Conservation (phyloP, 2,329 filamentous ascomycete genomes). For the Diaporthe caulivora region DNA sequence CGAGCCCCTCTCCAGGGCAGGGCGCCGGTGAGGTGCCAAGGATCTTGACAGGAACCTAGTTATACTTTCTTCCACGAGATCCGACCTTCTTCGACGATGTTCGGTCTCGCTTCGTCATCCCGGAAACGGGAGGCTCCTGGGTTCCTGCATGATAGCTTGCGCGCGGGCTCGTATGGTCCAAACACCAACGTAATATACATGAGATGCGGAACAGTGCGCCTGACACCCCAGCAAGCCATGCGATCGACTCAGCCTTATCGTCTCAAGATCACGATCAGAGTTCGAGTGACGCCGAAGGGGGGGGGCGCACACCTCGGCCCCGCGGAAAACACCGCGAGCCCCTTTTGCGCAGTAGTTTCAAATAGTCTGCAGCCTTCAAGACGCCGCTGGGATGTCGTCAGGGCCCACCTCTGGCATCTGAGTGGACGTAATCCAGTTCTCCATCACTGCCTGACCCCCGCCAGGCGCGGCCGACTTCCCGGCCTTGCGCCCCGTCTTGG, state of each 20-base stretch:
- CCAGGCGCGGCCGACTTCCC: slow-evolving; percentile 51
- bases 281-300: neutral
- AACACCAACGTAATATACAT: neutral
- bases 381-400: slow-evolving; percentile 42
- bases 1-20: neutral
- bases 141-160: neutral
- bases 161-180: neutral
- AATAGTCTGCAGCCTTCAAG: slow-evolving; percentile 29
- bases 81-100: neutral
- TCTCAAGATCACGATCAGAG: slow-evolving; percentile 8
- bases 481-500: slow-evolving; percentile 42
- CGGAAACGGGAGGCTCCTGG: neutral
- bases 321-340: neutral
- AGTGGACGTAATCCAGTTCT: slow-evolving; percentile 87
- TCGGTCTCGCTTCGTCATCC: neutral
- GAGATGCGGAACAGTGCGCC: slow-evolving; percentile 1
- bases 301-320: neutral
- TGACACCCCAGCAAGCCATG: neutral
- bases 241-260: slow-evolving; percentile 24
- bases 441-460: slow-evolving; percentile 77
- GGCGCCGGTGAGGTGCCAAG: slow-evolving; percentile 3
- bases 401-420: slow-evolving; percentile 66
- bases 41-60: slow-evolving; percentile 14
- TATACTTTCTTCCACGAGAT: neutral
- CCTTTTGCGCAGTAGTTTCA: neutral